These are phyloP conservation scores for Dactylellina cionopaga DNA, from an alignment of 2,329 filamentous ascomycete species.

Conservation along the genomic window DNA sequence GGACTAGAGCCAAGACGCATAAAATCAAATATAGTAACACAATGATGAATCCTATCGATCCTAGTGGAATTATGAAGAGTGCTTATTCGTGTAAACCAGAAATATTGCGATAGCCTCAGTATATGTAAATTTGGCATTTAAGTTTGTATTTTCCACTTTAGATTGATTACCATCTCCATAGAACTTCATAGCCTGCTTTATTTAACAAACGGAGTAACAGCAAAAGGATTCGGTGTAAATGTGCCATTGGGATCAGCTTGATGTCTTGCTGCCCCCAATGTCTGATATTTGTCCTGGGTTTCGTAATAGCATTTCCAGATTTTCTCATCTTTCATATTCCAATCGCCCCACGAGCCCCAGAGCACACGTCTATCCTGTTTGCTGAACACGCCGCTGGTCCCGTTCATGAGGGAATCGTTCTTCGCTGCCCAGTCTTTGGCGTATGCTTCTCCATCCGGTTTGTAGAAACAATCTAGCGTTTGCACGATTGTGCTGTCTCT, in stretches of 20 bases:
- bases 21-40: no score
- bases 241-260: constrained; percentile 3
- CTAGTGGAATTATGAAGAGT: no score
- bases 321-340: not conserved
- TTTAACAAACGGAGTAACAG: not conserved
- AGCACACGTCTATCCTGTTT: constrained; percentile 1
- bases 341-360: constrained; percentile 16
- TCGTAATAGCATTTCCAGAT: constrained; percentile 20
- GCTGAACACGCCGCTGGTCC: not conserved
- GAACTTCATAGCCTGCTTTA: no score
- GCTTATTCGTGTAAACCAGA: no score
- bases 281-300: constrained; percentile 11
- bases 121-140: no score
- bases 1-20: no score
- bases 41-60: no score
- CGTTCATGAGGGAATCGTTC: constrained; percentile 62
- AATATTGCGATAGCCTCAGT: no score
- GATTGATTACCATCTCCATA: no score
- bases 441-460: constrained; percentile 56
- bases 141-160: no score
- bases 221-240: constrained; percentile 23
- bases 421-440: constrained; percentile 57
- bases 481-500: constrained; percentile 62
- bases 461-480: constrained; percentile 64
- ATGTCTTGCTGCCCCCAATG: not conserved